These are phyloP conservation scores for Dactylis glomerata DNA, from an alignment of 176 grass and related monocot genomes.

Conservation along the genomic window DNA sequence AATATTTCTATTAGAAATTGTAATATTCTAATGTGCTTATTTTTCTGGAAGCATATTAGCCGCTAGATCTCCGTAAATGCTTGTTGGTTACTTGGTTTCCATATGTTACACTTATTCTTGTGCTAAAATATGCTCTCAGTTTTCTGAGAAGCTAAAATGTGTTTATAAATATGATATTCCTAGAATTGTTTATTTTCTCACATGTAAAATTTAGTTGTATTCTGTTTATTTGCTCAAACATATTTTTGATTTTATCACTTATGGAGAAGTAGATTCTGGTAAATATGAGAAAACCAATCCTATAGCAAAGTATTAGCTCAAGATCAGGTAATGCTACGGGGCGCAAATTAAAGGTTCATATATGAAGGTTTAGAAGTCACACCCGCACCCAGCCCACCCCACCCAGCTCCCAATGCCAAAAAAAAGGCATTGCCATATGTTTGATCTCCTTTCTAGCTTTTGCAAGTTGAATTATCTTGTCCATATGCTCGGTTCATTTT, in stretches of 20 bases:
- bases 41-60: background rate
- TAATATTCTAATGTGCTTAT: background rate
- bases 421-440: background rate
- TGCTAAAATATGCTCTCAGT: background rate
- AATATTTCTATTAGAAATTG: background rate
- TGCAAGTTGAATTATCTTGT: background rate
- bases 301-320: background rate
- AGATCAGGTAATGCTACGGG: slow-evolving; percentile 5
- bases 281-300: background rate
- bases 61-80: background rate
- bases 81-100: slow-evolving; percentile 5
- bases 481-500: background rate
- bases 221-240: background rate
- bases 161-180: background rate
- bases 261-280: background rate
- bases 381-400: background rate
- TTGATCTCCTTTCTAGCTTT: background rate
- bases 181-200: background rate
- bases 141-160: background rate
- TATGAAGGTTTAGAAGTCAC: background rate
- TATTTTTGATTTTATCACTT: background rate
- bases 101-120: background rate
- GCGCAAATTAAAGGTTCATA: background rate
- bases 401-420: background rate
- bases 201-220: background rate